Evolutionary conservation across 192 early-diverging fungal species (phyloP).

Genomic region (Backusella morwellensis): DNA sequence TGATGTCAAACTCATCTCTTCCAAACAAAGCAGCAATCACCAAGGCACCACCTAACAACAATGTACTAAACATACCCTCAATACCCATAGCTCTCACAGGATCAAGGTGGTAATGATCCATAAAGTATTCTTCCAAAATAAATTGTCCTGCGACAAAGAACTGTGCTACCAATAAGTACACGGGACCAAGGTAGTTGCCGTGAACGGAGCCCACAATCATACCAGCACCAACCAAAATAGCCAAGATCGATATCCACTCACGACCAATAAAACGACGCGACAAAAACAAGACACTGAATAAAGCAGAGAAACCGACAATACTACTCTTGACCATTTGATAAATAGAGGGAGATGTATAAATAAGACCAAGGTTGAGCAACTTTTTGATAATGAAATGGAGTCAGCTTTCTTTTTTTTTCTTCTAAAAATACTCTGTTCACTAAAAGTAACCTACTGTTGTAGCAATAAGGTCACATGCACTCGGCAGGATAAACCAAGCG

Average conservation of each 20-base stretch:
- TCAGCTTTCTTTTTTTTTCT: background rate
- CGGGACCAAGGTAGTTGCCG: conserved; percentile 10
- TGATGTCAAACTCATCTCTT: conserved; percentile 14
- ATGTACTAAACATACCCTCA: conserved; percentile 27
- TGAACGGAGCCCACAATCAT: conserved; percentile 4
- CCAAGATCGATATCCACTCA: conserved; percentile 16
- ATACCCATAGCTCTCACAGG: conserved; percentile 31
- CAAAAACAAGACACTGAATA: conserved; percentile 23
- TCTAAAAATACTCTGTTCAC: background rate
- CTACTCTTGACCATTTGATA: conserved; percentile 33
- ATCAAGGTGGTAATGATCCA: conserved; percentile 25
- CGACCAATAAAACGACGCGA: conserved; percentile 18
- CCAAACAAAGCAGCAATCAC: conserved; percentile 10
- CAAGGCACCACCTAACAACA: conserved; percentile 3
- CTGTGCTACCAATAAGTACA: conserved; percentile 17
- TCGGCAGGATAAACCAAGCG: conserved; percentile 24
- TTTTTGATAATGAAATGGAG: background rate
- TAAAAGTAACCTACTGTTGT: conserved; percentile 17
- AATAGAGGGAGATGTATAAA: conserved; percentile 27
- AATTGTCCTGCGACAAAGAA: conserved; percentile 24
- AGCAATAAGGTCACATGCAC: conserved; percentile 25
- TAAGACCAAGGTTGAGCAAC: conserved; percentile 27
- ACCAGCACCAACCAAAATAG: conserved; percentile 13
- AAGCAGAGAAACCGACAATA: conserved; percentile 27
- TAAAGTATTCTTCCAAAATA: conserved; percentile 28